These are phyloP conservation scores for Cyamopsis tetragonoloba DNA, from an alignment of 306 rosid genomes.

Conservation along the genomic window DNA sequence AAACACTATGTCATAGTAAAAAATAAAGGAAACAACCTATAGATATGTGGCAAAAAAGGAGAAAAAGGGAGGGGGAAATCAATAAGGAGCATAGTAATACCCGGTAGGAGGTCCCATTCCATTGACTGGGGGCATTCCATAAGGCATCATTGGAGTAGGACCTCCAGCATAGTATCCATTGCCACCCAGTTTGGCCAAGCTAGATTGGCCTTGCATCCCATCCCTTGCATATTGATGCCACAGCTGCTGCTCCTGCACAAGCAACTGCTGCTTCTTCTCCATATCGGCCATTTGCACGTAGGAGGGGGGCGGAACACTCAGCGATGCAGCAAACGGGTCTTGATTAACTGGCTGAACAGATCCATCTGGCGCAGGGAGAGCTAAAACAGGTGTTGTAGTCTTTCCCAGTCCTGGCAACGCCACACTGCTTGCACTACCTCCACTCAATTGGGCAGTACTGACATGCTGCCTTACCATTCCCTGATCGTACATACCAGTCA, in stretches of 20 bases:
- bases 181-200: slow-evolving; percentile 65
- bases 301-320: slow-evolving; percentile 79
- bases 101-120: slow-evolving; percentile 79
- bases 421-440: slow-evolving; percentile 98
- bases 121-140: slow-evolving; percentile 82
- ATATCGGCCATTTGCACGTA: slow-evolving; percentile 97
- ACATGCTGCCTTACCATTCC: slow-evolving; percentile 93
- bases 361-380: slow-evolving; percentile 99
- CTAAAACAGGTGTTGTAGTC: slow-evolving; percentile 69
- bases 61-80: slow-evolving; percentile 29
- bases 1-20: slow-evolving; percentile 44
- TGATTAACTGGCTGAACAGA: slow-evolving; percentile 78
- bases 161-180: slow-evolving; percentile 54
- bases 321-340: slow-evolving; percentile 89
- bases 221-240: slow-evolving; percentile 89
- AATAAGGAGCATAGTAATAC: slow-evolving; percentile 73
- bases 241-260: slow-evolving; percentile 74
- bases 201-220: slow-evolving; percentile 96
- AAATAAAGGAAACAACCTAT: slow-evolving; percentile 41
- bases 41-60: slow-evolving; percentile 30
- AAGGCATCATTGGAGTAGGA: slow-evolving; percentile 57
- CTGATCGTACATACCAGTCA: slow-evolving; percentile 96
- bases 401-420: slow-evolving; percentile 81
- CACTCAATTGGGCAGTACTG: slow-evolving; percentile 71
- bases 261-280: slow-evolving; percentile 88